Conservation (phyloP, 495 filamentous ascomycete species). For the Tuber melanosporum region DNA sequence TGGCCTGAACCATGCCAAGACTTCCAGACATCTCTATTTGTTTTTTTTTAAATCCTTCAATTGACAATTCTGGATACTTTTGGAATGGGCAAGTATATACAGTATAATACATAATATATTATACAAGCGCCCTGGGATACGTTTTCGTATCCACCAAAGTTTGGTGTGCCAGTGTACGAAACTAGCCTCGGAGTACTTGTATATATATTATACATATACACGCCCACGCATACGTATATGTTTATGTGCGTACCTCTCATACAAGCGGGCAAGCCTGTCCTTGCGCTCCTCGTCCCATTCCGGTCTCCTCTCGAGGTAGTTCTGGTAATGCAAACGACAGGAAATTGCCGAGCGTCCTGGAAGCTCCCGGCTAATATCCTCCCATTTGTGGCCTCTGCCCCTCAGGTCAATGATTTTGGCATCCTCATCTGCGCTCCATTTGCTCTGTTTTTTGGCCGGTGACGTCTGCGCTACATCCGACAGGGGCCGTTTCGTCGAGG, state of each 20-base stretch:
- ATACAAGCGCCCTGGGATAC: background rate
- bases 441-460: slow-evolving; percentile 81
- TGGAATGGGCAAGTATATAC: background rate
- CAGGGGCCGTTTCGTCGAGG: slow-evolving; percentile 39
- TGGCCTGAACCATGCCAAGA: background rate
- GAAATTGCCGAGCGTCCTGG: slow-evolving; percentile 88
- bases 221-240: slow-evolving; percentile 6
- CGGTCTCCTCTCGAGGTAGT: slow-evolving; percentile 82
- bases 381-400: slow-evolving; percentile 91
- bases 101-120: background rate
- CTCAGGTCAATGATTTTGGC: slow-evolving; percentile 81
- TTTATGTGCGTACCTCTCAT: slow-evolving; percentile 69
- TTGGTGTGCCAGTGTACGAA: background rate
- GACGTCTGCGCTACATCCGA: slow-evolving; percentile 59
- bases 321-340: slow-evolving; percentile 93
- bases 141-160: background rate
- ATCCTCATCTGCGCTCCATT: slow-evolving; percentile 92
- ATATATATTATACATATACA: background rate
- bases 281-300: slow-evolving; percentile 98
- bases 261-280: slow-evolving; percentile 87
- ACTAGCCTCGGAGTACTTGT: slow-evolving; percentile 4
- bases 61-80: background rate
- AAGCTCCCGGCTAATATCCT: slow-evolving; percentile 85
- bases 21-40: background rate
- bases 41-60: too few relatives aligned